Percentiles rank a stretch among this genome's conserved stretches.
phyloP scores from a whole-genome alignment of 768 basidiomycete species.

The Suillus occidentalis region DNA sequence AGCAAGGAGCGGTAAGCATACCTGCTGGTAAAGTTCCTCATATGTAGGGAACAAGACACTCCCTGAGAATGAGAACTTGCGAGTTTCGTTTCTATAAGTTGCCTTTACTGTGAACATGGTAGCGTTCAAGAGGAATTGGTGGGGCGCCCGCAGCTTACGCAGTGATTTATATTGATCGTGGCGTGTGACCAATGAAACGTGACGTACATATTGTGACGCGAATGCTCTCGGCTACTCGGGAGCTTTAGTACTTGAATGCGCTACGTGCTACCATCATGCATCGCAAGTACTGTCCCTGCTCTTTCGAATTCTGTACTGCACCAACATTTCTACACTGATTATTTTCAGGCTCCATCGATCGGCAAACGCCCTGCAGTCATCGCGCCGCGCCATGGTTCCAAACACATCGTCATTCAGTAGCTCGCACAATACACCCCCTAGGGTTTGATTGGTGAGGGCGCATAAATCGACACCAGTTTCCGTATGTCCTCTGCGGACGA shows the following conservation, averaged over 20 bases:
- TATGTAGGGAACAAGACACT: conserved; percentile 61
- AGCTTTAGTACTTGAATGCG: no score
- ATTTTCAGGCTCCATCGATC: conserved; percentile 88
- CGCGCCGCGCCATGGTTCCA: conserved; percentile 90
- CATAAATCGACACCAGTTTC: conserved; percentile 91
- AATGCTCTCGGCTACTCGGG: neutral
- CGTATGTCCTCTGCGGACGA: conserved; percentile 88
- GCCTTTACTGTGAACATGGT: conserved; percentile 78
- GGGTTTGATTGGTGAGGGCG: conserved; percentile 58
- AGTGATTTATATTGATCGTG: conserved; percentile 21
- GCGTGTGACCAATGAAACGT: conserved; percentile 4
- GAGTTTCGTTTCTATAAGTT: conserved; percentile 69
- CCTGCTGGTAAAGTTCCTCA: conserved; percentile 62
- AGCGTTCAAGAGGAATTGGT: conserved; percentile 20
- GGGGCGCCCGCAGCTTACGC: conserved; percentile 19
- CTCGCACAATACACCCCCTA: conserved; percentile 85
- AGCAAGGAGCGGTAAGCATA: conserved; percentile 29
- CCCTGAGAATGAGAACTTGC: conserved; percentile 60
- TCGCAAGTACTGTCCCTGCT: neutral
- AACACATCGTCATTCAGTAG: conserved; percentile 87
- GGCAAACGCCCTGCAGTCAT: conserved; percentile 91
- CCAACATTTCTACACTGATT: conserved; percentile 89
- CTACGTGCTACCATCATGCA: neutral
- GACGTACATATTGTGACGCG: neutral
- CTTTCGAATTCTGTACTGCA: conserved; percentile 39